These are phyloP conservation scores for Fusarium fracticaudum DNA, from an alignment of 2,329 filamentous ascomycete species.

Conservation along the genomic window DNA sequence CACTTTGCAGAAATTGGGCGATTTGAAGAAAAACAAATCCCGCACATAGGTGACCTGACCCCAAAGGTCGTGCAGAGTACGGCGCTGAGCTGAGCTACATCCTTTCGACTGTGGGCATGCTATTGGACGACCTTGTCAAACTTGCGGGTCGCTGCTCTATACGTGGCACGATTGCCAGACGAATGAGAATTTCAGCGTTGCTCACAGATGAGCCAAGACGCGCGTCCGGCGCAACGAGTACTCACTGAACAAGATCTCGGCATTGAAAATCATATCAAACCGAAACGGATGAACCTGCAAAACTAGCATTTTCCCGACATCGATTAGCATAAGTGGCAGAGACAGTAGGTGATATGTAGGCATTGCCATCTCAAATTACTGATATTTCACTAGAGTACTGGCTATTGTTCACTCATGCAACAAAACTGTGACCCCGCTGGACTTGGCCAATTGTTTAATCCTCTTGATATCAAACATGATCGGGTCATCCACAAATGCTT, in stretches of 20 bases:
- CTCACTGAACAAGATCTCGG: rapidly evolving
- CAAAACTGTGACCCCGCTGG: rapidly evolving
- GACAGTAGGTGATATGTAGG: neutral
- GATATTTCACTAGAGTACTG: rapidly evolving
- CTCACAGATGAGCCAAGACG: neutral
- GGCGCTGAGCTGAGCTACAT: rapidly evolving
- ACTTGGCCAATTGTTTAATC: rapidly evolving
- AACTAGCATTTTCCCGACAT: neutral
- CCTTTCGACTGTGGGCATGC: no score
- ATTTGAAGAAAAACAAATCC: neutral
- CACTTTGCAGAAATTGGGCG: rapidly evolving
- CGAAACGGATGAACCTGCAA: rapidly evolving
- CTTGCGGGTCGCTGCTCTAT: rapidly evolving
- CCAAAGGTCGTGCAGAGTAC: neutral
- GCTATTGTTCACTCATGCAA: neutral
- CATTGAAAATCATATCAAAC: rapidly evolving
- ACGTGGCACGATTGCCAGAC: neutral
- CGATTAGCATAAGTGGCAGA: rapidly evolving
- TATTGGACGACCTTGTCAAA: rapidly evolving
- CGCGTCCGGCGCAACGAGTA: neutral
- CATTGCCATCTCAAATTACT: no score
- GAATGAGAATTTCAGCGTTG: rapidly evolving
- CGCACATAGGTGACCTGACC: neutral
- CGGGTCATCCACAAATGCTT: neutral
- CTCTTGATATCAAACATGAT: neutral